These are phyloP conservation scores for Verbena officinalis DNA, from an alignment of 257 asterid genomes.

Conservation along the genomic window DNA sequence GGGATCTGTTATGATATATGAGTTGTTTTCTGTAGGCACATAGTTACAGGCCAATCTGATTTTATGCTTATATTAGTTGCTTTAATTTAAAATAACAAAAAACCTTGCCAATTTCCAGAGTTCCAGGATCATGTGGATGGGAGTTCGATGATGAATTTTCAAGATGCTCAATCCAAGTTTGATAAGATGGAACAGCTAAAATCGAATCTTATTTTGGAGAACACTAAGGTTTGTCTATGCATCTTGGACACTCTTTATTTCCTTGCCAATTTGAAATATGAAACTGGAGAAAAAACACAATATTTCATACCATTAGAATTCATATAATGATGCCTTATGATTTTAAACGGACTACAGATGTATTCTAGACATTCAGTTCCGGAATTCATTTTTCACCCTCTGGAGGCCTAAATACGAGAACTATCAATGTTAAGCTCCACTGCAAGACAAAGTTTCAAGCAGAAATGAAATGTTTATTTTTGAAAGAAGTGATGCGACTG, in stretches of 20 bases:
- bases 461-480: conserved; percentile 12
- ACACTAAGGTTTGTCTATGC: conserved; percentile 54
- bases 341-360: conserved; percentile 14
- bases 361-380: conserved; percentile 1
- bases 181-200: conserved; percentile 54
- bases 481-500: conserved; percentile 13
- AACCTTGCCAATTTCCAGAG: conserved; percentile 40
- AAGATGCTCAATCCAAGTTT: conserved; percentile 56
- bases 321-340: conserved; percentile 5
- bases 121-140: conserved; percentile 38
- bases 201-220: conserved; percentile 49
- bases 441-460: conserved; percentile 16
- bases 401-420: conserved; percentile 4
- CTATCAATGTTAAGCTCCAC: conserved; percentile 5
- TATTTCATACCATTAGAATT: conserved; percentile 10
- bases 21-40: conserved; percentile 3
- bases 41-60: neutral
- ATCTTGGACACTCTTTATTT: conserved; percentile 24
- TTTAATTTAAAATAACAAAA: conserved; percentile 26
- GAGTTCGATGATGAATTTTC: conserved; percentile 42
- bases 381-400: conserved; percentile 10
- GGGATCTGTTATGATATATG: neutral
- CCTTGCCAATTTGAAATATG: conserved; percentile 2
- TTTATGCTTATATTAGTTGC: conserved; percentile 19
- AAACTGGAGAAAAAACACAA: conserved; percentile 5